Percentiles rank a stretch among this genome's conserved stretches.
These are phyloP conservation scores for Nasturtium officinale DNA, from an alignment of 345 rosid genomes.

Conservation along the genomic window DNA sequence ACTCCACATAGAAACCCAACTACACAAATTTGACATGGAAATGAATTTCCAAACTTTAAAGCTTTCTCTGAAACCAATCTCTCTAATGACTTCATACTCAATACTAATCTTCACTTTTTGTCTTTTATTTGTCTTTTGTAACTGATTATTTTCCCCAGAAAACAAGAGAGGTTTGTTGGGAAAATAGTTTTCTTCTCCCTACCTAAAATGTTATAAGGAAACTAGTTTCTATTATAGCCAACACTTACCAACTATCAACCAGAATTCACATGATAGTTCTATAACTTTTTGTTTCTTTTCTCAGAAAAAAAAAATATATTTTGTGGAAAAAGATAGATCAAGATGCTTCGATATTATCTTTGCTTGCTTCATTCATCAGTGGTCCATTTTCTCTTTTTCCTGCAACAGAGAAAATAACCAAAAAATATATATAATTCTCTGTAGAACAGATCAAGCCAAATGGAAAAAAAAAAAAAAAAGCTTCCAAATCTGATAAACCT, in stretches of 20 bases:
- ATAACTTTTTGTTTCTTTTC: background rate
- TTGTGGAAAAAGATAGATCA: constrained; percentile 5
- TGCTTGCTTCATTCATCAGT: constrained; percentile 33
- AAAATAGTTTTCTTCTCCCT: constrained; percentile 3
- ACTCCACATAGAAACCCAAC: constrained; percentile 87
- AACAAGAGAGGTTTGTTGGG: background rate
- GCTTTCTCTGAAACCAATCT: constrained; percentile 84
- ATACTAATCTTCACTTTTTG: background rate
- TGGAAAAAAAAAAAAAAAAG: background rate
- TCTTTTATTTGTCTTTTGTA: constrained; percentile 14
- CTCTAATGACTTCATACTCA: constrained; percentile 67
- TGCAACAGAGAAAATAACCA: constrained; percentile 10
- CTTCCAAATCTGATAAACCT: constrained; percentile 18
- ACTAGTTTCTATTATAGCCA: constrained; percentile 18
- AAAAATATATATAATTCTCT: background rate
- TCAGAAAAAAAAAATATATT: constrained; percentile 1
- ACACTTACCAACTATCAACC: constrained; percentile 35
- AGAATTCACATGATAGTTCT: constrained; percentile 38
- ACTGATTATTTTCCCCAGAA: background rate
- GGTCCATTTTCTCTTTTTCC: constrained; percentile 32
- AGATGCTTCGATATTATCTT: constrained; percentile 6
- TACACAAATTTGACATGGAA: constrained; percentile 89
- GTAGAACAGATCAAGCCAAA: constrained; percentile 3
- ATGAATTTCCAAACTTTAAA: constrained; percentile 78
- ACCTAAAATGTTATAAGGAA: constrained; percentile 9